Conservation (phyloP, 768 basidiomycete species). For the Lanmaoa pseudosensibilis region DNA sequence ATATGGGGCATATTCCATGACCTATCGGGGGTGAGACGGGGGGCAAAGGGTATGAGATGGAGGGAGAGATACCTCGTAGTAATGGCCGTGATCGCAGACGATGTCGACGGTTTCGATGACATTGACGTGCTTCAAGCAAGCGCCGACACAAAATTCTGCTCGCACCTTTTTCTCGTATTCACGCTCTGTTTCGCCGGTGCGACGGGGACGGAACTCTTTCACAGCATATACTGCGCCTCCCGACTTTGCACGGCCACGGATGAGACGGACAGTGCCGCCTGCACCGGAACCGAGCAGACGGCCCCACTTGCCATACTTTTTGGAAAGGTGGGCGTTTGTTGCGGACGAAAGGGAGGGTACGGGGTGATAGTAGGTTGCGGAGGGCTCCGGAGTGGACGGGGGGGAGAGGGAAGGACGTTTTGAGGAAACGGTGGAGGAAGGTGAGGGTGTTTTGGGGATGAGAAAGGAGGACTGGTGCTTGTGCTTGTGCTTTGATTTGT, state of each 20-base stretch:
- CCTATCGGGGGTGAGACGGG: constrained; percentile 45
- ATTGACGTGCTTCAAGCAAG: constrained; percentile 89
- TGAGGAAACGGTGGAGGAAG: constrained; percentile 28
- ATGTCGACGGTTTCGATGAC: constrained; percentile 99
- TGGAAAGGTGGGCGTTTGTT: constrained; percentile 88
- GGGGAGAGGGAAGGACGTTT: constrained; percentile 31
- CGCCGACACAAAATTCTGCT: constrained; percentile 97
- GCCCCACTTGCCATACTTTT: constrained; percentile 99
- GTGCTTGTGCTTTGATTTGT: constrained; percentile 24
- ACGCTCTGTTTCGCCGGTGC: constrained; percentile 85
- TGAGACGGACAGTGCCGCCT: constrained; percentile 96
- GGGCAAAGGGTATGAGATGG: not conserved
- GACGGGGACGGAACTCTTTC: constrained; percentile 94
- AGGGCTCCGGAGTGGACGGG: constrained; percentile 23
- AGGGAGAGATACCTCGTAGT: constrained; percentile 77
- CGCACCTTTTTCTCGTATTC: constrained; percentile 99
- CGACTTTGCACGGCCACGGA: constrained; percentile 80
- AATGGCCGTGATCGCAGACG: constrained; percentile 95
- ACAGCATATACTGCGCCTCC: constrained; percentile 90
- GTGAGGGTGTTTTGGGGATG: constrained; percentile 34
- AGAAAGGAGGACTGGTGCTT: constrained; percentile 4
- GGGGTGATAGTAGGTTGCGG: constrained; percentile 31
- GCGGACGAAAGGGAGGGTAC: constrained; percentile 72
- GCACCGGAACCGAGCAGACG: constrained; percentile 93
- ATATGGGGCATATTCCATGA: constrained; percentile 99